Conservation (phyloP, 306 rosid species). For the Malus sylvestris region DNA sequence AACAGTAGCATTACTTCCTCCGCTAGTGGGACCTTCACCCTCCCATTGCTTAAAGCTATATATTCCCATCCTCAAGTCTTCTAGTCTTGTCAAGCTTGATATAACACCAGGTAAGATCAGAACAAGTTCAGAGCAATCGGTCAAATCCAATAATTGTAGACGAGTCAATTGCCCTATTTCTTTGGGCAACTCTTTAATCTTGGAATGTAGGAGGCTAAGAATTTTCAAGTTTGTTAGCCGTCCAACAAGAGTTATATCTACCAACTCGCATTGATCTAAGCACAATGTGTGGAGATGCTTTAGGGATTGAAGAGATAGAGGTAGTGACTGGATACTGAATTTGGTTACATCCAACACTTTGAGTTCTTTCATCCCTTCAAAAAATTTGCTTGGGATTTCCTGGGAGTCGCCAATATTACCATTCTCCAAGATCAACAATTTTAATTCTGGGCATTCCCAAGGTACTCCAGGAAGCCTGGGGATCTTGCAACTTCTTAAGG, state of each 20-base stretch:
- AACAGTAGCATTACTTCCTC: slow-evolving; percentile 3
- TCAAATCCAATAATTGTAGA: slow-evolving; percentile 4
- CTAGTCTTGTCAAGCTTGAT: too few relatives aligned
- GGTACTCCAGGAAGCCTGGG: neutral
- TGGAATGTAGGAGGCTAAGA: neutral
- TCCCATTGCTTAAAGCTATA: too few relatives aligned
- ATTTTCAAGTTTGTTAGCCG: neutral
- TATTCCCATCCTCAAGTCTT: too few relatives aligned
- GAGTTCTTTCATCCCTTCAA: slow-evolving; percentile 1
- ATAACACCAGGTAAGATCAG: neutral
- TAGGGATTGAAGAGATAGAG: too few relatives aligned
- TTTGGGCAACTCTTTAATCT: neutral
- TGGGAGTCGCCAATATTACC: neutral
- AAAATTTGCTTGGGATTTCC: slow-evolving; percentile 5
- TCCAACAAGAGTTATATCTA: neutral
- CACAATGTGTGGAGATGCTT: too few relatives aligned
- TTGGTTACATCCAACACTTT: too few relatives aligned
- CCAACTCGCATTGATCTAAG: neutral
- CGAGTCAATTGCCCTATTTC: neutral
- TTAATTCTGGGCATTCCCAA: slow-evolving; percentile 2
- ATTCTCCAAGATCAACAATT: neutral
- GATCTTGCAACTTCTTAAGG: too few relatives aligned
- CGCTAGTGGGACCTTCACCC: neutral
- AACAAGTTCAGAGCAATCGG: neutral
- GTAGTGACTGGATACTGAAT: fast-evolving